A percentile compares a stretch with the other conserved stretches of the same genome.
These are phyloP conservation scores for Oryza glumipatula DNA, from an alignment of 176 grass and related monocot species.

Conservation along the genomic window DNA sequence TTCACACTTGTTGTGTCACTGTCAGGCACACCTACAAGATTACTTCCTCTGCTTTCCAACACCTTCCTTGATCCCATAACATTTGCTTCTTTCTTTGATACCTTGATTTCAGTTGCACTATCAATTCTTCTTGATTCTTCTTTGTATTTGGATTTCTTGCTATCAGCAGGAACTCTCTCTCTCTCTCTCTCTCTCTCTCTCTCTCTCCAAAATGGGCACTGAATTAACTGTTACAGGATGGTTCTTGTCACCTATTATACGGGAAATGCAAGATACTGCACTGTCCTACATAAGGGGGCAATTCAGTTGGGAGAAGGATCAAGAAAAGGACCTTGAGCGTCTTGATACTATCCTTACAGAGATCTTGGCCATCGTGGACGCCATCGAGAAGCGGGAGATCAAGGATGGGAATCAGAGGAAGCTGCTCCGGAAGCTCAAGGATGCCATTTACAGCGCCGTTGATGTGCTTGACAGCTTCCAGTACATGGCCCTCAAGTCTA, in stretches of 20 bases:
- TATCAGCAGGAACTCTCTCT: background rate
- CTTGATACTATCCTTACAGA: slow-evolving; percentile 54
- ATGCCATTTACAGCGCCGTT: slow-evolving; percentile 58
- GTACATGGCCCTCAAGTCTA: slow-evolving; percentile 57
- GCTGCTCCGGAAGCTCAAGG: slow-evolving; percentile 60
- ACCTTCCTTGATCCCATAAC: background rate
- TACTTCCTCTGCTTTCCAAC: background rate
- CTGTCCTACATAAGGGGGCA: slow-evolving; percentile 56
- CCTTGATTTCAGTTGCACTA: background rate
- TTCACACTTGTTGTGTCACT: background rate
- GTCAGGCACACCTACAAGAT: background rate
- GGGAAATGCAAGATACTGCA: slow-evolving; percentile 52
- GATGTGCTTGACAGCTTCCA: slow-evolving; percentile 65
- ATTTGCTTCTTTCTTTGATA: slow-evolving; percentile 3
- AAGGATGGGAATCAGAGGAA: slow-evolving; percentile 47
- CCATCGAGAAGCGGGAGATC: slow-evolving; percentile 52
- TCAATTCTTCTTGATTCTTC: slow-evolving; percentile 15
- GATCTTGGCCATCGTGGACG: slow-evolving; percentile 46
- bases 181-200: too few species aligned
- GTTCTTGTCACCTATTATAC: slow-evolving; percentile 63
- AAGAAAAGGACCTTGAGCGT: slow-evolving; percentile 54
- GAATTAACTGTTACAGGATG: slow-evolving; percentile 56
- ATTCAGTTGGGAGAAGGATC: slow-evolving; percentile 47
- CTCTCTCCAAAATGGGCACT: slow-evolving; percentile 24
- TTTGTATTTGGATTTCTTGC: slow-evolving; percentile 7